A percentile compares a stretch with the other conserved stretches of the same genome.
phyloP scores from a whole-genome alignment of 2,329 filamentous ascomycete genomes.

The Alternaria triticina region DNA sequence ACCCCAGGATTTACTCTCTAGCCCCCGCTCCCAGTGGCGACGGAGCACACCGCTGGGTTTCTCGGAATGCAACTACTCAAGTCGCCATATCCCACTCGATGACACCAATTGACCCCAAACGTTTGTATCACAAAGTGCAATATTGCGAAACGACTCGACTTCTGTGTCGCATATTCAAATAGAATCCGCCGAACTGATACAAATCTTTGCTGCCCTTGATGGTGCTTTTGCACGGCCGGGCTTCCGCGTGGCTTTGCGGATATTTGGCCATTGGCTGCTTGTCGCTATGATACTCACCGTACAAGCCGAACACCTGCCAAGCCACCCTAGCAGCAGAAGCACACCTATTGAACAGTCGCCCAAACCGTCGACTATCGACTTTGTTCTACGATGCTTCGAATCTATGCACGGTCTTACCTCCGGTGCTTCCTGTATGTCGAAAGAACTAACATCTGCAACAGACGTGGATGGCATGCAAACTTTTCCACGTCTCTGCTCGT shows the following conservation, averaged over 20 bases:
- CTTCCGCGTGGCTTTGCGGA: slow-evolving; percentile 5
- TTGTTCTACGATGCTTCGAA: slow-evolving; percentile 3
- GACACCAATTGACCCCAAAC: neutral
- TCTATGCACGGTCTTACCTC: neutral
- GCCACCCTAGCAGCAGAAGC: slow-evolving; percentile 1
- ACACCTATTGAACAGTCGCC: neutral
- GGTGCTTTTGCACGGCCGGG: slow-evolving; percentile 9
- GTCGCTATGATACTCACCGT: neutral
- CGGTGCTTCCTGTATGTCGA: neutral
- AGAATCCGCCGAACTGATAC: neutral
- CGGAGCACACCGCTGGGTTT: slow-evolving; percentile 29
- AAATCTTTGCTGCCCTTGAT: neutral
- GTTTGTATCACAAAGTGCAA: neutral
- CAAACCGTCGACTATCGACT: slow-evolving; percentile 1
- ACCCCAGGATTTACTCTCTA: slow-evolving; percentile 30
- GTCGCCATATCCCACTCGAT: neutral
- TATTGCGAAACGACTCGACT: neutral
- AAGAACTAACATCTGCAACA: neutral
- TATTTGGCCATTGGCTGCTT: slow-evolving; percentile 1
- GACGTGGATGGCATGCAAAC: slow-evolving; percentile 2
- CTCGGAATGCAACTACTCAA: slow-evolving; percentile 32
- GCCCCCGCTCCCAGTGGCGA: slow-evolving; percentile 31
- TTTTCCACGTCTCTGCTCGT: neutral
- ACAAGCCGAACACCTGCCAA: neutral
- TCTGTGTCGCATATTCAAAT: neutral